phyloP scores from a whole-genome alignment of 306 rosid species.

The Sicyos edulis region DNA sequence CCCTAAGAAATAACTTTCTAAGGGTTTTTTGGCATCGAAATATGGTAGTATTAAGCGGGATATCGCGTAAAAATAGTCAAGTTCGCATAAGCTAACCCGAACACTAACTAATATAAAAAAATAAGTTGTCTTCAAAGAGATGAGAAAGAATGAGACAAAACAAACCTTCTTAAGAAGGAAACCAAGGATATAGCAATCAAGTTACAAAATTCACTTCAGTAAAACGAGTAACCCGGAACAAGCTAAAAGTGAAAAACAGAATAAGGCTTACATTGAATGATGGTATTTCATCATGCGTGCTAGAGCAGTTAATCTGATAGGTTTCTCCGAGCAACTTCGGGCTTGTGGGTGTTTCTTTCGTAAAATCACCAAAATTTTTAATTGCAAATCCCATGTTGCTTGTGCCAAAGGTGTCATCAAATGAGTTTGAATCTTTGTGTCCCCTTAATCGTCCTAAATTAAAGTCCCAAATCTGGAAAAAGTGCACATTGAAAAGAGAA shows the following conservation, averaged over 20 bases:
- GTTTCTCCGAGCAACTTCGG: constrained; percentile 35
- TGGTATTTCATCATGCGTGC: constrained; percentile 29
- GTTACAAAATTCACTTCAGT: background rate
- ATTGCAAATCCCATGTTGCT: constrained; percentile 36
- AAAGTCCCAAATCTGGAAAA: constrained; percentile 63
- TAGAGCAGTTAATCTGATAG: constrained; percentile 34
- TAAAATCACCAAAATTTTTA: constrained; percentile 36
- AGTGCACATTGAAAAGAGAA: constrained; percentile 14
- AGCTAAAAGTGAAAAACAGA: constrained; percentile 7
- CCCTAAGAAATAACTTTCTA: too few species aligned
- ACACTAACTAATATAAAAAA: background rate
- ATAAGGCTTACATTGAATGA: constrained; percentile 35
- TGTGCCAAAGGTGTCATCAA: constrained; percentile 34
- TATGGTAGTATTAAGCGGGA: too few species aligned
- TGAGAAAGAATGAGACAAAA: background rate
- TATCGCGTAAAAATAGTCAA: too few species aligned
- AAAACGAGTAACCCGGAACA: background rate
- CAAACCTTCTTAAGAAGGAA: background rate
- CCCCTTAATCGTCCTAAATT: constrained; percentile 40
- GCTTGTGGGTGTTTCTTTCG: constrained; percentile 33
- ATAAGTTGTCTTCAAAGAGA: background rate
- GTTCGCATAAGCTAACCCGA: too few species aligned
- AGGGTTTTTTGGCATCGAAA: too few species aligned
- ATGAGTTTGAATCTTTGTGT: constrained; percentile 32
- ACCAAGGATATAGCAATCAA: background rate